A percentile compares a stretch with the other conserved stretches of the same genome.
Evolutionary conservation across 805 yeast species (phyloP).

Genomic region (Candida piceae): DNA sequence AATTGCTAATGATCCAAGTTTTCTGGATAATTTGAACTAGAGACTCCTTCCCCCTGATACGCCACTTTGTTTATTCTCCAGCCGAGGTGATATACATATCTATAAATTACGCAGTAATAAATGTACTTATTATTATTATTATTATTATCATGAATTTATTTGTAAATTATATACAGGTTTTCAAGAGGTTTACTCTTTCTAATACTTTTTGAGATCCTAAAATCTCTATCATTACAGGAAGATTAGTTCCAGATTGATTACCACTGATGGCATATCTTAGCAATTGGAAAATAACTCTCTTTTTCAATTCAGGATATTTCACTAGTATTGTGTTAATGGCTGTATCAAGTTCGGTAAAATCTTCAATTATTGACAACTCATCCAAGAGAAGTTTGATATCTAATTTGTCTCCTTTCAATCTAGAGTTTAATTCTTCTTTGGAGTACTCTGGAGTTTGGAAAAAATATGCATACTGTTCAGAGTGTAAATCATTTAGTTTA

Average conservation of each 20-base stretch:
- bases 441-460: slow-evolving; percentile 35
- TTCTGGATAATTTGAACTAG: slow-evolving; percentile 48
- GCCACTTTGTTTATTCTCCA: no score
- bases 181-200: slow-evolving; percentile 19
- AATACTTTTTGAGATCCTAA: slow-evolving; percentile 42
- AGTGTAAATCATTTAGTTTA: slow-evolving; percentile 47
- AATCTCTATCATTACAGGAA: slow-evolving; percentile 52
- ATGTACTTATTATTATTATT: not conserved
- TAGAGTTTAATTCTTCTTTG: slow-evolving; percentile 8
- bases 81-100: no score
- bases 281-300: slow-evolving; percentile 47
- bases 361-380: slow-evolving; percentile 8
- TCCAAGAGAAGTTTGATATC: slow-evolving; percentile 1
- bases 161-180: slow-evolving; percentile 2
- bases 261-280: slow-evolving; percentile 69
- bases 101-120: no score
- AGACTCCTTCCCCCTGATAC: not conserved
- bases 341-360: slow-evolving; percentile 9
- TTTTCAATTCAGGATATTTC: slow-evolving; percentile 15
- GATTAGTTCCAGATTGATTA: slow-evolving; percentile 60
- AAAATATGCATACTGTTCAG: slow-evolving; percentile 42
- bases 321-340: slow-evolving; percentile 4
- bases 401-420: slow-evolving; percentile 7
- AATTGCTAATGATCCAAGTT: slow-evolving; percentile 75
- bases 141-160: not conserved